Evolutionary conservation across 345 rosid species (phyloP).

Genomic region (Gossypium mustelinum): DNA sequence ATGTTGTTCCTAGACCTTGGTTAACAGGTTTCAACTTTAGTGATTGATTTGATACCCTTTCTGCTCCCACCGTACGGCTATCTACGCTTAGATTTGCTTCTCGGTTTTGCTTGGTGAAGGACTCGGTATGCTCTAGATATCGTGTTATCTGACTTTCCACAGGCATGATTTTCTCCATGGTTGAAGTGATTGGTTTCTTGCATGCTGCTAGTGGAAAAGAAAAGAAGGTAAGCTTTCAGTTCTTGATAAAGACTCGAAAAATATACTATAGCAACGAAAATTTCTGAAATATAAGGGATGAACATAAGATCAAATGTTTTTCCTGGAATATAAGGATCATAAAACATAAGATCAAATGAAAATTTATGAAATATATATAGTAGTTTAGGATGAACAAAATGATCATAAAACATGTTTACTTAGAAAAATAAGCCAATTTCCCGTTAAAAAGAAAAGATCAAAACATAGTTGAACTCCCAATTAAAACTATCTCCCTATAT

Average conservation of each 20-base stretch:
- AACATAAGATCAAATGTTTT: too few relatives aligned
- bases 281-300: too few relatives aligned
- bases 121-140: slow-evolving; percentile 25
- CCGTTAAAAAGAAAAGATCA: background rate
- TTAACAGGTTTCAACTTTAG: slow-evolving; percentile 23
- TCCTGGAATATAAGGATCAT: too few relatives aligned
- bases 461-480: background rate
- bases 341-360: background rate
- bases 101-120: slow-evolving; percentile 26
- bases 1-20: slow-evolving; percentile 20
- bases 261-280: background rate
- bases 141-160: slow-evolving; percentile 23
- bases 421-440: too few relatives aligned
- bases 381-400: too few relatives aligned
- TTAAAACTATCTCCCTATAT: background rate
- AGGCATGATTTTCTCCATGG: slow-evolving; percentile 25
- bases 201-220: slow-evolving; percentile 24
- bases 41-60: slow-evolving; percentile 26
- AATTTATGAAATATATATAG: background rate
- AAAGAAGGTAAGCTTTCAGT: slow-evolving; percentile 17
- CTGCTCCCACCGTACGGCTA: slow-evolving; percentile 31
- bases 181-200: slow-evolving; percentile 26
- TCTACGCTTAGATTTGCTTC: slow-evolving; percentile 28
- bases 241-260: slow-evolving; percentile 15
- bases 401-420: too few relatives aligned